Percentiles rank a stretch among this genome's conserved stretches.
Conservation (phyloP, 306 rosid genomes). For the Prunus kanzakura region DNA sequence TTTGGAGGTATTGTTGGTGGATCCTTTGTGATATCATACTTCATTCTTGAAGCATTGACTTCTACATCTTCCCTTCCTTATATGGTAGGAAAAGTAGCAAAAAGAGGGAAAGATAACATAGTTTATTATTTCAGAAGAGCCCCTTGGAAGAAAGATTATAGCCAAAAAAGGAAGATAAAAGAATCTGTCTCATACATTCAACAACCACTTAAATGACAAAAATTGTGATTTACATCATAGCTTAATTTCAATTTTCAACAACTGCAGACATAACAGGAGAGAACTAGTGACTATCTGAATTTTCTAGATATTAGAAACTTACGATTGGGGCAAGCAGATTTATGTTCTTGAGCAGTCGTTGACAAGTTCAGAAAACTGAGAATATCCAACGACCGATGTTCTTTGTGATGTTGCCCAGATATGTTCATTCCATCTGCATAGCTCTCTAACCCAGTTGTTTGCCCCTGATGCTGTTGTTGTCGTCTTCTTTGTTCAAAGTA, state of each 20-base stretch:
- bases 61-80: constrained; percentile 41
- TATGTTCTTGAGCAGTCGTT: constrained; percentile 36
- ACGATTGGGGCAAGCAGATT: constrained; percentile 45
- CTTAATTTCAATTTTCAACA: constrained; percentile 4
- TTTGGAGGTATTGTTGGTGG: constrained; percentile 34
- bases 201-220: neutral
- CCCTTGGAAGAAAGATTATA: constrained; percentile 19
- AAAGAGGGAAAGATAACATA: neutral
- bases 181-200: neutral
- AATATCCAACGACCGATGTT: constrained; percentile 73
- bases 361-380: constrained; percentile 74
- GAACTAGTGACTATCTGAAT: constrained; percentile 2
- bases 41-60: constrained; percentile 28
- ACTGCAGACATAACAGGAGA: neutral
- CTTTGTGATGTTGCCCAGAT: constrained; percentile 42
- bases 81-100: constrained; percentile 13
- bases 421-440: constrained; percentile 28
- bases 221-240: neutral
- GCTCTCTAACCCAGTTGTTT: constrained; percentile 42
- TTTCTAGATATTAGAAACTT: neutral
- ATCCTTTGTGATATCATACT: constrained; percentile 26
- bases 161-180: neutral
- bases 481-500: constrained; percentile 89
- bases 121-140: constrained; percentile 13
- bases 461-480: constrained; percentile 56